phyloP scores from a whole-genome alignment of 1,139 yeast genomes.

The Diutina mesorugosa region DNA sequence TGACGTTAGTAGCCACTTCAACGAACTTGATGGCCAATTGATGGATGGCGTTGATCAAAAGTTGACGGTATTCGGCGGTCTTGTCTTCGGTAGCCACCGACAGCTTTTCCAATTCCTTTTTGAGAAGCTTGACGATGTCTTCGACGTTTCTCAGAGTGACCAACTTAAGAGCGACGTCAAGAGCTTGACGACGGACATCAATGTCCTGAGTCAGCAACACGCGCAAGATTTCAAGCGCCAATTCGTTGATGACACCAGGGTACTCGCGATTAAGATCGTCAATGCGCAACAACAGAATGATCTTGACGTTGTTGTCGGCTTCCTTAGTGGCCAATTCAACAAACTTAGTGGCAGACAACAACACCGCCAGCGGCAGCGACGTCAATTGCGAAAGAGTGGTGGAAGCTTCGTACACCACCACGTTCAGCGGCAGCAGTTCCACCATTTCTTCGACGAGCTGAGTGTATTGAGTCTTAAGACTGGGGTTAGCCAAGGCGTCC shows the following conservation, averaged over 20 bases:
- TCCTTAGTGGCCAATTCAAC: slow-evolving; percentile 85
- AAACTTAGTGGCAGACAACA: slow-evolving; percentile 71
- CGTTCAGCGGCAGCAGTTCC: slow-evolving; percentile 61
- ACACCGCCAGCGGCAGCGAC: slow-evolving; percentile 50
- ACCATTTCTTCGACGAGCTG: slow-evolving; percentile 62
- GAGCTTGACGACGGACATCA: slow-evolving; percentile 82
- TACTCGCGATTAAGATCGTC: slow-evolving; percentile 59
- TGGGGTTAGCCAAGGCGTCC: slow-evolving; percentile 56
- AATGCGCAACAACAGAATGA: slow-evolving; percentile 82
- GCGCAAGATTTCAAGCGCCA: slow-evolving; percentile 76
- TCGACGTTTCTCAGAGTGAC: slow-evolving; percentile 85
- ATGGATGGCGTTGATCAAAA: slow-evolving; percentile 80
- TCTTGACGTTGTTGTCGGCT: slow-evolving; percentile 85
- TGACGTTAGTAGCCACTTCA: slow-evolving; percentile 87
- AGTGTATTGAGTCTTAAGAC: slow-evolving; percentile 59
- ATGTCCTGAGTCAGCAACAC: slow-evolving; percentile 79
- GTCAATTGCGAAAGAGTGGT: slow-evolving; percentile 70
- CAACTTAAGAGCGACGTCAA: slow-evolving; percentile 69
- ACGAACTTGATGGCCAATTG: slow-evolving; percentile 78
- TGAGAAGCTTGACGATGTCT: slow-evolving; percentile 82
- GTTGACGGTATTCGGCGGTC: slow-evolving; percentile 75
- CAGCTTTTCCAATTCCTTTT: slow-evolving; percentile 79
- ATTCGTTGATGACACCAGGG: slow-evolving; percentile 79
- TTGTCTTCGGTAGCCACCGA: slow-evolving; percentile 57
- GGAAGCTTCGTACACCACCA: slow-evolving; percentile 77